These are phyloP conservation scores for Diaporthe vaccinii DNA, from an alignment of 2,329 filamentous ascomycete genomes.

Conservation along the genomic window DNA sequence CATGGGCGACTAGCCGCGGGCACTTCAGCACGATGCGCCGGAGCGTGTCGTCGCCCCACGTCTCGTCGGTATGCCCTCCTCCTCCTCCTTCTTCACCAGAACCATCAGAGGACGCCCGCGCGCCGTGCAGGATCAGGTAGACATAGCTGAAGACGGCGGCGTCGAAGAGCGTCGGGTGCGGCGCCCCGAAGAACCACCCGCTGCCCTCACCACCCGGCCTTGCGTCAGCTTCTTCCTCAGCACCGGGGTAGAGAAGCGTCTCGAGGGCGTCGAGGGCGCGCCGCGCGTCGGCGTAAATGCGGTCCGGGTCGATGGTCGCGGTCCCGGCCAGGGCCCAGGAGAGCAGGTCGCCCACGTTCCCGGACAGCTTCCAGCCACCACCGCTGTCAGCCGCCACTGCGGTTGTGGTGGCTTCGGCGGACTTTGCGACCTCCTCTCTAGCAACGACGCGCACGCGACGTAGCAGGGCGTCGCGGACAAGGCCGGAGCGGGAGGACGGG, in stretches of 20 bases:
- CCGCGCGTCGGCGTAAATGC: slow-evolving; percentile 59
- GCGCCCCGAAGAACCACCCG: slow-evolving; percentile 64
- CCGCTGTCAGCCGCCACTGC: too few relatives aligned
- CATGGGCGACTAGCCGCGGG: slow-evolving; percentile 75
- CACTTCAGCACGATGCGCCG: slow-evolving; percentile 62
- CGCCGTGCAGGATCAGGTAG: slow-evolving; percentile 76
- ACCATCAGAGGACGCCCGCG: slow-evolving; percentile 34
- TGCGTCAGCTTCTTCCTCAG: slow-evolving; percentile 45
- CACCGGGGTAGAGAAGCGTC: slow-evolving; percentile 51
- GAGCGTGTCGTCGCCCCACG: slow-evolving; percentile 66
- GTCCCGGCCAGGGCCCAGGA: slow-evolving; percentile 51
- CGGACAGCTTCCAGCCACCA: slow-evolving; percentile 10
- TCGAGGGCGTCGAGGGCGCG: slow-evolving; percentile 63
- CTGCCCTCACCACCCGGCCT: neutral
- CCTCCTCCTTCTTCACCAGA: slow-evolving; percentile 66
- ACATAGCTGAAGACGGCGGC: slow-evolving; percentile 92
- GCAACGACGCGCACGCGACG: slow-evolving; percentile 81
- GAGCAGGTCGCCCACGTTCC: slow-evolving; percentile 35
- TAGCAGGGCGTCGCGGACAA: slow-evolving; percentile 75
- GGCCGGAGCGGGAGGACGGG: slow-evolving; percentile 68
- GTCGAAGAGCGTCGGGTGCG: slow-evolving; percentile 81
- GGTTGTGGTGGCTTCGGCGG: slow-evolving; percentile 54
- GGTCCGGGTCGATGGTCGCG: slow-evolving; percentile 48
- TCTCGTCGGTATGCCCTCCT: neutral
- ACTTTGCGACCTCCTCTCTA: slow-evolving; percentile 78